Percentiles rank a stretch among this genome's conserved stretches.
Evolutionary conservation across 805 yeast genomes (phyloP).

Genomic region (Isabelozyma gotoi): DNA sequence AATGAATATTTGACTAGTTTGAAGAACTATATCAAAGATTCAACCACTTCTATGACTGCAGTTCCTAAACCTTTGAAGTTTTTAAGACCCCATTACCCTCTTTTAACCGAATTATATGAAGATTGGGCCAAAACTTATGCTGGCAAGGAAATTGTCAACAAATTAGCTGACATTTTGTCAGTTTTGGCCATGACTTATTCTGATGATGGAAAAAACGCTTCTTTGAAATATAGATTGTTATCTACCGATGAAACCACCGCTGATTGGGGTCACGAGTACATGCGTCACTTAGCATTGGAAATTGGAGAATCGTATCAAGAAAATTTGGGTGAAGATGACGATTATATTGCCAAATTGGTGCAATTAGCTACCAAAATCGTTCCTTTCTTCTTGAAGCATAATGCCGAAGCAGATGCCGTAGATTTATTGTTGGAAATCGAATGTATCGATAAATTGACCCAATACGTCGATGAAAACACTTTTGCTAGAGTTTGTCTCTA

Average conservation of each 20-base stretch:
- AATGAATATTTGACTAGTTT: slow-evolving; percentile 63
- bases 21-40: slow-evolving; percentile 78
- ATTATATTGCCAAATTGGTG: slow-evolving; percentile 44
- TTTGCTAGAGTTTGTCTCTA: slow-evolving; percentile 89
- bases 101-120: slow-evolving; percentile 63
- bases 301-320: slow-evolving; percentile 84
- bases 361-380: slow-evolving; percentile 73
- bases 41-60: slow-evolving; percentile 98
- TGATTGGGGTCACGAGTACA: slow-evolving; percentile 98
- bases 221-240: slow-evolving; percentile 72
- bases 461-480: slow-evolving; percentile 81
- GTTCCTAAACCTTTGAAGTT: slow-evolving; percentile 98
- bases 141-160: slow-evolving; percentile 41
- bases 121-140: slow-evolving; percentile 54
- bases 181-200: slow-evolving; percentile 94
- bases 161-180: slow-evolving; percentile 85
- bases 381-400: slow-evolving; percentile 88
- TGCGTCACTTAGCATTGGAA: slow-evolving; percentile 93
- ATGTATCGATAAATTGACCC: slow-evolving; percentile 75
- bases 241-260: slow-evolving; percentile 55
- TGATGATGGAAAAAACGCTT: slow-evolving; percentile 74
- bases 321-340: slow-evolving; percentile 35
- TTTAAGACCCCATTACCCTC: slow-evolving; percentile 79
- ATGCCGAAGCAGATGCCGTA: slow-evolving; percentile 98
- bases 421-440: slow-evolving; percentile 90